Base-by-base conservation (phyloP, 1,139 yeast species). In the Diutina scorzettiae region DNA sequence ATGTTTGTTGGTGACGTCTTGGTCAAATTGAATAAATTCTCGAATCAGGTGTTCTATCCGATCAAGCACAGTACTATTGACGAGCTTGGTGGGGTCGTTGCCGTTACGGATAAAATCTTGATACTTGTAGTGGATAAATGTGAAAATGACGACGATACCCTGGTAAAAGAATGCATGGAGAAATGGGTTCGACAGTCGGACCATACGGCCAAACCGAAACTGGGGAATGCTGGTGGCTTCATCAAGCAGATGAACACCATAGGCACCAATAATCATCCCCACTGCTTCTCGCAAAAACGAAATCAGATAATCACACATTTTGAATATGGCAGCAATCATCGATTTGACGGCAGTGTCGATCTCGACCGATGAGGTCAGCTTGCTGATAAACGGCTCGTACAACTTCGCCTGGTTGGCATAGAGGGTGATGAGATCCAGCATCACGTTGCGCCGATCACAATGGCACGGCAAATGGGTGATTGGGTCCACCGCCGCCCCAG, bases 341-440 rank as follows among this genome's bases (percentile, higher is more conserved):
- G 51, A 46, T 11, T 50, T 49, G 30, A 56, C 51, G 3, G 46
- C 41, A n/a, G 32, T 27, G 24, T 14, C 24, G 18, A 25, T 30
- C 6, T 58, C 63, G 3, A 59, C 55, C 5, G 62, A 57, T 24
- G 55, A 55, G 21, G 60, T 59, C 49, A 68, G 66, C 45, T 62
- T 62, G 27, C 62, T 57, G 51, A 72, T 59, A 48, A 73, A 73
- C 19, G 76, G 77, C 49, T 72, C 77, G 47, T 70, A 69, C 42
- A 73, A 58, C 47, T 73, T 73, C 25, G 76, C 74, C 43, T 72
- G 57, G 48, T 71, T 72, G 44, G 72, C 67, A 49, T 71, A 64
- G 20, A 73, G 55, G 16, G 67, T 54, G 37, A 71, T 66, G 46
- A 72, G 57, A 53, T 73, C 78, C 43, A 62, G 56, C 40, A 70